These are phyloP conservation scores for Jacaranda mimosifolia DNA, from an alignment of 257 asterid species.

Conservation along the genomic window DNA sequence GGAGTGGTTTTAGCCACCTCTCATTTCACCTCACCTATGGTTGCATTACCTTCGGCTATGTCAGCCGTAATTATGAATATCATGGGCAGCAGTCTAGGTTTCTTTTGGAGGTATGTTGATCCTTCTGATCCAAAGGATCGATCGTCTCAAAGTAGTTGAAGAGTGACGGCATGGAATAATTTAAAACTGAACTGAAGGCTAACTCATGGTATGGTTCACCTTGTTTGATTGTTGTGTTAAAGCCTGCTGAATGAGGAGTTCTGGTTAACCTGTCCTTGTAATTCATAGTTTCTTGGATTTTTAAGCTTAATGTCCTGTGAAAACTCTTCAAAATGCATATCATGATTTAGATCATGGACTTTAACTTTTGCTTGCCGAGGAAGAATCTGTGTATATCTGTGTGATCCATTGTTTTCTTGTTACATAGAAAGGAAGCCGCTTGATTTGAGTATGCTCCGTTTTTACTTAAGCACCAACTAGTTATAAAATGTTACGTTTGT, in stretches of 20 bases:
- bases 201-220: background rate
- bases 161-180: slow-evolving; percentile 13
- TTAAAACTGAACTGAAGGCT: background rate
- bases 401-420: background rate
- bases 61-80: slow-evolving; percentile 90
- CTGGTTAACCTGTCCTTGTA: background rate
- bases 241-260: background rate
- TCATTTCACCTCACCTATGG: slow-evolving; percentile 81
- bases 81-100: slow-evolving; percentile 89
- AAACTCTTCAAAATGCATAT: background rate
- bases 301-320: background rate
- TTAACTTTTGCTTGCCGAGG: background rate
- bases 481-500: too few relatives aligned
- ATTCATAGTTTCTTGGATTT: background rate
- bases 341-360: background rate
- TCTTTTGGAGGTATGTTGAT: slow-evolving; percentile 73
- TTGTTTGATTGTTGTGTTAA: background rate
- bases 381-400: background rate
- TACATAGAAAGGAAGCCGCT: too few relatives aligned
- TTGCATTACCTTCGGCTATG: slow-evolving; percentile 84
- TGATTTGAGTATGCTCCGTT: too few relatives aligned
- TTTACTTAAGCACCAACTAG: too few relatives aligned
- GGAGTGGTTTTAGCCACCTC: slow-evolving; percentile 92
- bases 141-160: slow-evolving; percentile 16
- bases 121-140: slow-evolving; percentile 55